A percentile compares a stretch with the other conserved stretches of the same genome.
These are phyloP conservation scores for Schizophyllum commune DNA, from an alignment of 1,284 basidiomycete species.

Conservation along the genomic window DNA sequence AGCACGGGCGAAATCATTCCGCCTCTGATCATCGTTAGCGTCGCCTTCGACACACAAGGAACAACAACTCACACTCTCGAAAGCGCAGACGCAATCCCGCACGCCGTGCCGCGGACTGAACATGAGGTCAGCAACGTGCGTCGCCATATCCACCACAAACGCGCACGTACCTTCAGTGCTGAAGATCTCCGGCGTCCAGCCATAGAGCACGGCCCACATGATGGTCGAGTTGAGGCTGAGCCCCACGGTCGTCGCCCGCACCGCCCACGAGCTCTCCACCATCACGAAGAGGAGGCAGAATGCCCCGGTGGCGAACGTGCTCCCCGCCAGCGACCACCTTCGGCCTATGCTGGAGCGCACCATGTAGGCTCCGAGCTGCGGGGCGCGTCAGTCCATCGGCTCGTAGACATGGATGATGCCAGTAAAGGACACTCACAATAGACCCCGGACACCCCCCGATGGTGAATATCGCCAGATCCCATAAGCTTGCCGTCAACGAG, in stretches of 20 bases:
- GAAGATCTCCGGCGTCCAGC: conserved; percentile 91
- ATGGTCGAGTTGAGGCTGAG: conserved; percentile 79
- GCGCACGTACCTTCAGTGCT: conserved; percentile 55
- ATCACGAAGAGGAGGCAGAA: conserved; percentile 72
- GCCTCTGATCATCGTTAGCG: conserved; percentile 41
- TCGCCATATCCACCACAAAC: background rate
- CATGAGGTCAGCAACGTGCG: background rate
- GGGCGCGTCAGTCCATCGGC: background rate
- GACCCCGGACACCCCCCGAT: conserved; percentile 85
- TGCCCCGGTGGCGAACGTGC: conserved; percentile 74
- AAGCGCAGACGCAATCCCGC: conserved; percentile 84
- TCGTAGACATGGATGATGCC: background rate
- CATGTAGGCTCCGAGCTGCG: conserved; percentile 82
- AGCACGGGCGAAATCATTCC: conserved; percentile 88
- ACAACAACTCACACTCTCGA: conserved; percentile 65
- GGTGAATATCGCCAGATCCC: conserved; percentile 79
- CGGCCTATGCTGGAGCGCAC: conserved; percentile 73
- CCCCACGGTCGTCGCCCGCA: conserved; percentile 73
- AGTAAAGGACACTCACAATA: conserved; percentile 43
- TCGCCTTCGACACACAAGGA: background rate
- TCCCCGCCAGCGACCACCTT: conserved; percentile 71
- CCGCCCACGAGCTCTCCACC: conserved; percentile 53
- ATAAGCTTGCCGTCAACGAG: conserved; percentile 27
- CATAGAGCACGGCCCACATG: conserved; percentile 89
- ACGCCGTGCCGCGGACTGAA: conserved; percentile 80